Evolutionary conservation across 495 filamentous ascomycete genomes (phyloP).

Genomic region (Annulohypoxylon moriforme): DNA sequence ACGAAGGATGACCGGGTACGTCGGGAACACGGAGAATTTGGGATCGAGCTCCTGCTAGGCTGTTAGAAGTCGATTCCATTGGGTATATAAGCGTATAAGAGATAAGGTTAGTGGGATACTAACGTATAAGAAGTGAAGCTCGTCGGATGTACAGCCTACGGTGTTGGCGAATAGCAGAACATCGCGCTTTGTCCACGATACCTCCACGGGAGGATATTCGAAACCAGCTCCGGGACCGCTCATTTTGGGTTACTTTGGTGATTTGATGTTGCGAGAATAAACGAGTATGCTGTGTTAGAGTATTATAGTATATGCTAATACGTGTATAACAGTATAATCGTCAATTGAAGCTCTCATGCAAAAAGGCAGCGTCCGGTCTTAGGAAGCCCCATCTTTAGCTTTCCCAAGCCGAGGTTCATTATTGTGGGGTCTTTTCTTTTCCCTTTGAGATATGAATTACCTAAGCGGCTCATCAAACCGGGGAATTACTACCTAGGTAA

Average conservation of each 20-base stretch:
- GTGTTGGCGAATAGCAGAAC: slow-evolving; percentile 86
- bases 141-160: slow-evolving; percentile 84
- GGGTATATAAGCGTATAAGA: neutral
- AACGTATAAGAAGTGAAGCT: slow-evolving; percentile 92
- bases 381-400: slow-evolving; percentile 1
- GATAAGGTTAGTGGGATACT: slow-evolving; percentile 47
- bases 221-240: slow-evolving; percentile 77
- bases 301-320: neutral
- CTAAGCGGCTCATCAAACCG: too few relatives aligned
- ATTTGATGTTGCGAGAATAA: neutral
- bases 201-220: slow-evolving; percentile 76
- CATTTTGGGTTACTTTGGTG: slow-evolving; percentile 46
- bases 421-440: slow-evolving; percentile 2
- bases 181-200: slow-evolving; percentile 89
- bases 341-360: slow-evolving; percentile 8
- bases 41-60: slow-evolving; percentile 78
- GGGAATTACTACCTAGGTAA: too few relatives aligned
- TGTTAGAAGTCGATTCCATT: slow-evolving; percentile 20
- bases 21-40: slow-evolving; percentile 85
- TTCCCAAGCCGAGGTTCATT: slow-evolving; percentile 29
- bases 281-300: neutral
- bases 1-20: slow-evolving; percentile 86
- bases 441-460: too few relatives aligned
- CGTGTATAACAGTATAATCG: neutral
- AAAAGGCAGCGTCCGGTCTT: slow-evolving; percentile 6